phyloP scores from a whole-genome alignment of 306 rosid genomes.

The Ceratonia siliqua region DNA sequence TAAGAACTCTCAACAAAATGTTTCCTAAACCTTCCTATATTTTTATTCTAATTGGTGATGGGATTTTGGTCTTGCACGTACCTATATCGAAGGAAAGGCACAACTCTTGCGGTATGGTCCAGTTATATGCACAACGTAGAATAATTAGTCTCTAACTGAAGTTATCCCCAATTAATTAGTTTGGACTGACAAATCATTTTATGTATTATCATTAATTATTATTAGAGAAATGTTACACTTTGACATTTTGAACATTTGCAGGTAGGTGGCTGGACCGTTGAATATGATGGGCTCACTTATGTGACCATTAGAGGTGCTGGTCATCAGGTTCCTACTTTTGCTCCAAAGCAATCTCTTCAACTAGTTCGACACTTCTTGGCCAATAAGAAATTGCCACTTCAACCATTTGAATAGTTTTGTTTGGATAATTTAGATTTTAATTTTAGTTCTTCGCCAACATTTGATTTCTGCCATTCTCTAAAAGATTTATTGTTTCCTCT shows the following conservation, averaged over 20 bases:
- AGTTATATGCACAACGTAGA: no score
- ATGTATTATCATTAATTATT: no score
- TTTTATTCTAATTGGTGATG: no score
- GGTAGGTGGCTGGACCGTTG: constrained; percentile 56
- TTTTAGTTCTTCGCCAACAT: background rate
- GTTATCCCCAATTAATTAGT: no score
- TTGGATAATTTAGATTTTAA: background rate
- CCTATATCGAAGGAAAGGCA: no score
- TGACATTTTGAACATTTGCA: background rate
- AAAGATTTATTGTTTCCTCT: no score
- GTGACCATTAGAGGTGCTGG: constrained; percentile 63
- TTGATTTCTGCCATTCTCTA: background rate
- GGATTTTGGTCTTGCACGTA: no score
- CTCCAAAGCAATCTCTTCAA: constrained; percentile 54
- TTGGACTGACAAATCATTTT: no score
- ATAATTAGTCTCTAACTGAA: no score
- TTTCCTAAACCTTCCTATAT: no score
- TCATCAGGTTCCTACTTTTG: constrained; percentile 56
- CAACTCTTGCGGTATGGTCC: no score
- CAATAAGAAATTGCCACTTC: constrained; percentile 47
- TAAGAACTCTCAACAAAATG: no score
- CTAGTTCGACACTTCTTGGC: constrained; percentile 43
- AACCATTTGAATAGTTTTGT: constrained; percentile 18
- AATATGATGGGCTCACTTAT: constrained; percentile 43
- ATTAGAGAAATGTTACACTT: background rate